Evolutionary conservation across 805 yeast genomes (phyloP), one percentile per base, ranked within the genome.

Genomic region (Myxozyma neotropica): DNA sequence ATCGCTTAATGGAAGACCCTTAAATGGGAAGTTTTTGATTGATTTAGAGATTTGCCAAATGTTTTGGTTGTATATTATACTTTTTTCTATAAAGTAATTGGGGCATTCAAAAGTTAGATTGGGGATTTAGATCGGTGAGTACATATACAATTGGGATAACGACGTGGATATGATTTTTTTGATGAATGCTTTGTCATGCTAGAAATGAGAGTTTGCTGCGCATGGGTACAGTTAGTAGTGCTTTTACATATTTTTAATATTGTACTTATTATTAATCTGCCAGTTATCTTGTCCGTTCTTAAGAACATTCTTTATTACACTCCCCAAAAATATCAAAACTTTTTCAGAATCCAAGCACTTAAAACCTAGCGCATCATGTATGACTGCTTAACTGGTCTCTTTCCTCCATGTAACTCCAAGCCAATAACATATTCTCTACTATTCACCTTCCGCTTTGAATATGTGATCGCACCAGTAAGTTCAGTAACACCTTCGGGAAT

Each of bases 381-480:
- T 6, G 52, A 35, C 46, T 59, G 63, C 31, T 29, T 35, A 7
- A 59, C 15, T 17, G 23, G 48, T 39, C 15, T 36, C 49, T 51
- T 38, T 17, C 56, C 57, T 21, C 52, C 57, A 8, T 29, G 74
- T 61, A 89, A 79, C 69, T 84, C 87, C 68, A 89, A 82, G 70
- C 88, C 95, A 68, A 89, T 82, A 70, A 88, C 95, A 69, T 89
- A 76, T 71, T 89, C 96, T 77, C 96, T 82, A 64, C 89, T 89
- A 72, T 89, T 90, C 51, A 60, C 71, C 50, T 72, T 72, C 72
- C 87, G 87, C 64, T 95, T 95, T 71, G 85, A 78, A 55, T 87
- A 85, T 13, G 85, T 83, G 58, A 89, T 76, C 33, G 77, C 76
- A 47, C 96, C 89, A 61, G 80, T 78, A 64, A 90, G 76, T 45